These are phyloP conservation scores for Nakataea oryzae DNA, from an alignment of 2,329 filamentous ascomycete genomes.

Conservation along the genomic window DNA sequence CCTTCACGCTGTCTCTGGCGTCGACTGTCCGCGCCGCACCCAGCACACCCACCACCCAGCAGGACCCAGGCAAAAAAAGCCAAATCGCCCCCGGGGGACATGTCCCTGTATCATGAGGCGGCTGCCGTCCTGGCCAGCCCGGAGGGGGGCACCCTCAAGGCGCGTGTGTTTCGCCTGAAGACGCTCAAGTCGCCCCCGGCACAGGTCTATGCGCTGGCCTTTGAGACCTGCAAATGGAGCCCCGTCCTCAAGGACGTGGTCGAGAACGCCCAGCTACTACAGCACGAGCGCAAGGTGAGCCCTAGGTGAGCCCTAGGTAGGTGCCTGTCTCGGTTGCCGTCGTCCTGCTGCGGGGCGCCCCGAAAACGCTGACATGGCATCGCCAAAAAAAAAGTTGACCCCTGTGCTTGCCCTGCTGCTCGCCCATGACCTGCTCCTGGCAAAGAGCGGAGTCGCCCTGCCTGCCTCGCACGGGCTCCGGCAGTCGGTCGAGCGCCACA, in stretches of 20 bases:
- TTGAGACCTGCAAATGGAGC: conserved; percentile 89
- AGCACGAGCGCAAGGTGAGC: conserved; percentile 65
- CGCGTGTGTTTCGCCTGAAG: conserved; percentile 68
- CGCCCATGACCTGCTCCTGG: conserved; percentile 74
- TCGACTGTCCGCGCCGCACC: too few relatives aligned
- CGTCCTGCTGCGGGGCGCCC: too few relatives aligned
- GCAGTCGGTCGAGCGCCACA: conserved; percentile 67
- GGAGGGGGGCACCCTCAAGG: conserved; percentile 74
- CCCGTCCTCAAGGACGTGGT: conserved; percentile 78
- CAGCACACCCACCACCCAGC: background rate
- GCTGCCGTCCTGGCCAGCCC: conserved; percentile 60
- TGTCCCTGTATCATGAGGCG: conserved; percentile 95
- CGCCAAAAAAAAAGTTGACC: conserved; percentile 48
- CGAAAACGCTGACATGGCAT: background rate
- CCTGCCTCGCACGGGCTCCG: conserved; percentile 70
- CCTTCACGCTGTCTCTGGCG: too few relatives aligned
- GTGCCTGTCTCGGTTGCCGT: background rate
- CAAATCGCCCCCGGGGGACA: conserved; percentile 23
- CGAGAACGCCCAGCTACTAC: conserved; percentile 45
- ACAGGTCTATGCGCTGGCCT: conserved; percentile 78
- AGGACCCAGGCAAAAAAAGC: background rate
- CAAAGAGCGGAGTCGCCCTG: conserved; percentile 73
- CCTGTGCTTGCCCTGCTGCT: conserved; percentile 73
- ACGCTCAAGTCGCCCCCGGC: conserved; percentile 66
- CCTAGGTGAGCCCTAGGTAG: conserved; percentile 41